A percentile compares a stretch with the other conserved stretches of the same genome.
These are phyloP conservation scores for Neofusicoccum kwambonambiense DNA, from an alignment of 2,329 filamentous ascomycete species.

Conservation along the genomic window DNA sequence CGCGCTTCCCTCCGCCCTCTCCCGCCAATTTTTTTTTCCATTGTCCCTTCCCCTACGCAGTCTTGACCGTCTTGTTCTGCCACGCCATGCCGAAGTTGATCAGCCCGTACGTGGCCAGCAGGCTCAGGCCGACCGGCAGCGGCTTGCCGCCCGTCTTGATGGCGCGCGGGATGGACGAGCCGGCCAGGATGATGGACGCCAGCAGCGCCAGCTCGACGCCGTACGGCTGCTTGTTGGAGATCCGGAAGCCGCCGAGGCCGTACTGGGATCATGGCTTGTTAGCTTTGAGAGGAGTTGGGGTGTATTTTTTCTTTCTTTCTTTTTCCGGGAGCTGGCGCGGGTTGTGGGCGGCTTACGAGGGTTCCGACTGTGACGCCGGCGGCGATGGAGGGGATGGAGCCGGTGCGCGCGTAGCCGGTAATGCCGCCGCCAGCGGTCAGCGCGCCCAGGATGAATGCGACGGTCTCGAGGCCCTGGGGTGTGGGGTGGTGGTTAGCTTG, in stretches of 20 bases:
- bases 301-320: too few species aligned
- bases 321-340: too few species aligned
- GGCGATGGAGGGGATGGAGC: slow-evolving; percentile 81
- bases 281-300: neutral
- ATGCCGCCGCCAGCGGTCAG: slow-evolving; percentile 85
- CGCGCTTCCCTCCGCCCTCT: neutral
- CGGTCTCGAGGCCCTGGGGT: slow-evolving; percentile 48
- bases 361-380: slow-evolving; percentile 81
- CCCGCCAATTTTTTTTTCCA: neutral
- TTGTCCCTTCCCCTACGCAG: neutral
- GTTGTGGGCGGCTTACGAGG: slow-evolving; percentile 45
- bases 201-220: slow-evolving; percentile 87
- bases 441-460: slow-evolving; percentile 75
- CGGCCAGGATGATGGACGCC: slow-evolving; percentile 80
- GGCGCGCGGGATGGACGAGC: slow-evolving; percentile 81
- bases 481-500: neutral
- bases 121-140: slow-evolving; percentile 74
- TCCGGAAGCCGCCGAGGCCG: slow-evolving; percentile 75
- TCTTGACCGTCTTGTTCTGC: slow-evolving; percentile 24
- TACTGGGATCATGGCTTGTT: slow-evolving; percentile 47
- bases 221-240: slow-evolving; percentile 72
- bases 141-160: slow-evolving; percentile 75
- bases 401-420: slow-evolving; percentile 79
- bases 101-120: slow-evolving; percentile 76
- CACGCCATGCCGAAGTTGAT: slow-evolving; percentile 75